These are phyloP conservation scores for Simmondsia chinensis DNA, from an alignment of 148 eudicot genomes.

Conservation along the genomic window DNA sequence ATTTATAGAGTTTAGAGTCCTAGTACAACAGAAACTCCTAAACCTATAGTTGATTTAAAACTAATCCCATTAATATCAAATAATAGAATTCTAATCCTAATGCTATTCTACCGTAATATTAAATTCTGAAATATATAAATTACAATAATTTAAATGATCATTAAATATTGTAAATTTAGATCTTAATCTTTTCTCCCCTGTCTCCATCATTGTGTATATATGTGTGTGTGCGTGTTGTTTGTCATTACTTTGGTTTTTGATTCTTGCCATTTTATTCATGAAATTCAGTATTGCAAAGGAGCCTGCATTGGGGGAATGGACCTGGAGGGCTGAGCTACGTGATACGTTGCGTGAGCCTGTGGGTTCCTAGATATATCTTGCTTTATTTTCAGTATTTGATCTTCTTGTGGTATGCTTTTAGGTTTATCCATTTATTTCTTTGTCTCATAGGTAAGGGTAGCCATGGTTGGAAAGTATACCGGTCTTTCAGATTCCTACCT, in stretches of 20 bases:
- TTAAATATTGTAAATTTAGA: no score
- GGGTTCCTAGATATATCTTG: constrained; percentile 13
- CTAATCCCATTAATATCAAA: no score
- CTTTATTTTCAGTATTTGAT: not conserved
- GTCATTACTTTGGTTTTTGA: not conserved
- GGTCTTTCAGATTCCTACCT: constrained; percentile 95
- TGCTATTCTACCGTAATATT: no score
- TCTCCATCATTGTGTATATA: no score
- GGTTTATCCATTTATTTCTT: not conserved
- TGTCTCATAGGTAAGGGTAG: constrained; percentile 69
- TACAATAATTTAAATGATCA: no score
- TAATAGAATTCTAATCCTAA: no score
- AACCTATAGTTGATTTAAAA: no score
- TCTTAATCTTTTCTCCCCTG: no score
- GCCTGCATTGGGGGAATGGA: constrained; percentile 82
- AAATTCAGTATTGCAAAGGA: constrained; percentile 37
- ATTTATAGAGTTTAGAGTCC: no score
- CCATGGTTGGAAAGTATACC: constrained; percentile 98
- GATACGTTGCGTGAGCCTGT: constrained; percentile 63
- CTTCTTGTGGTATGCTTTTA: not conserved
- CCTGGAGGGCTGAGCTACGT: constrained; percentile 55
- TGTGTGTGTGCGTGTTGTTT: no score
- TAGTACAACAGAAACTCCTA: no score
- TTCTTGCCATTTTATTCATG: not conserved
- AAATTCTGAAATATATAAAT: no score